Evolutionary conservation across 768 basidiomycete species (phyloP).

Genomic region (Collybia sordida): DNA sequence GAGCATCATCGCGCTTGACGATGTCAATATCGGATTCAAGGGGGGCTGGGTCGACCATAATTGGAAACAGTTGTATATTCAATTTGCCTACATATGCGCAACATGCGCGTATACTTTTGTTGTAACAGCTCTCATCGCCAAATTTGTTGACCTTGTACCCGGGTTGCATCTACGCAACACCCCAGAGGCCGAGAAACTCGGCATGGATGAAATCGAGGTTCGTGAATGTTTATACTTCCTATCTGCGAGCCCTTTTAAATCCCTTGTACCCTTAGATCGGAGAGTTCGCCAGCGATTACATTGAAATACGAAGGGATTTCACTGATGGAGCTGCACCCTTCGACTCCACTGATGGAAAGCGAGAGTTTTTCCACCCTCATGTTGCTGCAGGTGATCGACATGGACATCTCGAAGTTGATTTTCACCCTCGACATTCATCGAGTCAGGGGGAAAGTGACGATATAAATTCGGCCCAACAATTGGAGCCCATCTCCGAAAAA

Average conservation of each 20-base stretch:
- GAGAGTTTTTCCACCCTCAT: slow-evolving; percentile 19
- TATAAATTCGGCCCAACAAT: slow-evolving; percentile 9
- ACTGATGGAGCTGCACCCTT: slow-evolving; percentile 49
- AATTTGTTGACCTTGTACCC: slow-evolving; percentile 54
- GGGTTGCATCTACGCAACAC: slow-evolving; percentile 55
- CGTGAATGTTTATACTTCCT: slow-evolving; percentile 11
- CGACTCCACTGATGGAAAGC: slow-evolving; percentile 25
- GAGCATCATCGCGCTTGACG: slow-evolving; percentile 66
- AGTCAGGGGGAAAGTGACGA: slow-evolving; percentile 4
- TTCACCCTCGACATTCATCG: slow-evolving; percentile 7
- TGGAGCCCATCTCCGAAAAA: slow-evolving; percentile 28
- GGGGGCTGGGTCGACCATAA: slow-evolving; percentile 78
- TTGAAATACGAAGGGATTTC: slow-evolving; percentile 68
- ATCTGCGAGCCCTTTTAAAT: background rate
- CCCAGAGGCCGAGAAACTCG: slow-evolving; percentile 56
- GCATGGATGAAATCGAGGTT: slow-evolving; percentile 75
- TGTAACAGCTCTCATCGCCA: slow-evolving; percentile 60
- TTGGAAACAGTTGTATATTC: slow-evolving; percentile 80
- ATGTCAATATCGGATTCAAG: slow-evolving; percentile 46
- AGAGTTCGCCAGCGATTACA: slow-evolving; percentile 69
- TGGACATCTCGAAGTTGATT: slow-evolving; percentile 35
- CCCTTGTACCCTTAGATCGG: slow-evolving; percentile 45
- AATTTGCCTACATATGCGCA: slow-evolving; percentile 64
- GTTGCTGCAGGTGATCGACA: slow-evolving; percentile 39
- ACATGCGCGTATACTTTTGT: slow-evolving; percentile 59